A percentile compares a stretch with the other conserved stretches of the same genome.
Evolutionary conservation across 1,284 basidiomycete genomes (phyloP).

Genomic region (Cutaneotrichosporon sp.): DNA sequence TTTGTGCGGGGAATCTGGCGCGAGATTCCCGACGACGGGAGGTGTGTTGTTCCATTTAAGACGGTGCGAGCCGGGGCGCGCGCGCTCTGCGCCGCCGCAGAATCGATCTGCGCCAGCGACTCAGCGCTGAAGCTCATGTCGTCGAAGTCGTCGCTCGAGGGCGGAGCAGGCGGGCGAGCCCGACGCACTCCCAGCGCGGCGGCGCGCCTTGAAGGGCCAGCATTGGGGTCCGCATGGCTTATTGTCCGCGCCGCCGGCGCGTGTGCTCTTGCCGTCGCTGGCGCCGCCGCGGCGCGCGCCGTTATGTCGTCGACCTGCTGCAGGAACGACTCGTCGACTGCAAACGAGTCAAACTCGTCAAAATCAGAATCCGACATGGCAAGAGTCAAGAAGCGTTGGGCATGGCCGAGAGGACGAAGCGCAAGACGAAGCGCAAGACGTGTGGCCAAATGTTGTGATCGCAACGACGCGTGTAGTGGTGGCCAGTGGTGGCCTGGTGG

Average conservation of each 20-base stretch:
- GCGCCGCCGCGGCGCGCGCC: conserved; percentile 2
- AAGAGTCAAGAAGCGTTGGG: neutral
- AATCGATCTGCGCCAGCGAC: conserved; percentile 21
- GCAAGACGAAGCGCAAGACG: too few species aligned
- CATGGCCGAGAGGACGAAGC: neutral
- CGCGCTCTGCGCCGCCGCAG: neutral
- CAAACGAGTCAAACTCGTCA: conserved; percentile 29
- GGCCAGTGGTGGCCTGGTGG: too few species aligned
- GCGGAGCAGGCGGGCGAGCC: neutral
- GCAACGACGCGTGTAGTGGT: too few species aligned
- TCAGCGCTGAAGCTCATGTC: conserved; percentile 19
- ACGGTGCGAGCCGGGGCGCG: too few species aligned
- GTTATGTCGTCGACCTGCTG: conserved; percentile 35
- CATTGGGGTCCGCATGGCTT: neutral
- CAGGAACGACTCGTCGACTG: conserved; percentile 41
- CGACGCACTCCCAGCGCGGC: conserved; percentile 11
- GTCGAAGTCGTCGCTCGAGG: conserved; percentile 24
- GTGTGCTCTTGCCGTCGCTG: neutral
- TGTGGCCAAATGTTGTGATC: too few species aligned
- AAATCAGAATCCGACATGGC: conserved; percentile 18
- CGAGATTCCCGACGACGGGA: neutral
- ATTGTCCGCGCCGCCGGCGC: neutral
- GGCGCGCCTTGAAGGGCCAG: conserved; percentile 9
- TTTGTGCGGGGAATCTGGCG: conserved; percentile 4
- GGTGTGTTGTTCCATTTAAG: neutral